These are phyloP conservation scores for Pseudotsuga menziesii DNA, from an alignment of 75 land plant species.

Conservation along the genomic window DNA sequence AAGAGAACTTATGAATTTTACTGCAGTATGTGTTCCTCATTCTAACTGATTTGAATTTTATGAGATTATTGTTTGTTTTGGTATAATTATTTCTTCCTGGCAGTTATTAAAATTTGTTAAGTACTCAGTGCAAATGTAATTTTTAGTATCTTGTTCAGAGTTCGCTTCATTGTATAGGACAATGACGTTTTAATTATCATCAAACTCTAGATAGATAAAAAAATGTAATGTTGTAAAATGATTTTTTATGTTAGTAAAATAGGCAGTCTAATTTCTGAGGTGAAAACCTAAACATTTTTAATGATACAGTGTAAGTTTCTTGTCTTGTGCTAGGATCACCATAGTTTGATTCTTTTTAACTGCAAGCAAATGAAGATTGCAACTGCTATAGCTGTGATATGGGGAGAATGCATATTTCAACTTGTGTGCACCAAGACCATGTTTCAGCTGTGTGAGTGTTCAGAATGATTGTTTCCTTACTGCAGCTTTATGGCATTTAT, in stretches of 20 bases:
- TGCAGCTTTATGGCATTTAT: neutral
- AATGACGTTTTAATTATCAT: neutral
- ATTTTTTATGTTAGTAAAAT: neutral
- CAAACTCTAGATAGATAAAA: neutral
- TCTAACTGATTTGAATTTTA: neutral
- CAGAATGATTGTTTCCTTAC: neutral
- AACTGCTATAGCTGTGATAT: constrained; percentile 90
- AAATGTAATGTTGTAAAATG: neutral
- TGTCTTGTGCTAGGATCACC: neutral
- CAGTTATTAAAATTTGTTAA: constrained; percentile 7
- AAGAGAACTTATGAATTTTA: constrained; percentile 93
- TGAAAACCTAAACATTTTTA: neutral
- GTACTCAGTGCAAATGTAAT: neutral
- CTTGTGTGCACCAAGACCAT: constrained; percentile 86
- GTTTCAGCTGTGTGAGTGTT: constrained; percentile 90
- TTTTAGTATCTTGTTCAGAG: neutral
- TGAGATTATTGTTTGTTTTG: neutral
- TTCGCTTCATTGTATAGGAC: neutral
- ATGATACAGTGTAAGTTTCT: neutral
- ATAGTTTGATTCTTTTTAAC: neutral
- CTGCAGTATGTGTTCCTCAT: constrained; percentile 57
- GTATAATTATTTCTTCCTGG: constrained; percentile 1
- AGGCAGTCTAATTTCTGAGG: neutral
- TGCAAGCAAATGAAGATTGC: constrained; percentile 94
- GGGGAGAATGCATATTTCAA: constrained; percentile 72